Percentiles rank a stretch among this genome's conserved stretches.
phyloP scores from a whole-genome alignment of 768 basidiomycete genomes.

The Mycena latifolia region DNA sequence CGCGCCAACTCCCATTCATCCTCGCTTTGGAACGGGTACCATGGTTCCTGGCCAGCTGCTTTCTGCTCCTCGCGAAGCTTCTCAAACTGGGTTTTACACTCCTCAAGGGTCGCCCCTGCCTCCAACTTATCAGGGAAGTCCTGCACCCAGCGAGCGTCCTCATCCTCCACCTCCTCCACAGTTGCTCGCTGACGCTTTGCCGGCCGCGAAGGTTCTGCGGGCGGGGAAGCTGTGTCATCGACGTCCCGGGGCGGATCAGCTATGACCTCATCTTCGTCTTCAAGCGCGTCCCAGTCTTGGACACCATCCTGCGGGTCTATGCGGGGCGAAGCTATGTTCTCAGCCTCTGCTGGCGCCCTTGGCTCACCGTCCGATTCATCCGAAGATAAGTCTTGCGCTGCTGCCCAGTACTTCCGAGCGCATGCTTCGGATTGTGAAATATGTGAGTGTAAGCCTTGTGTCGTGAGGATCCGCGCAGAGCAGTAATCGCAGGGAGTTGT shows the following conservation, averaged over 20 bases:
- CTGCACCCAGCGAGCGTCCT: not conserved
- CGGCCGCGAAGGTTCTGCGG: not conserved
- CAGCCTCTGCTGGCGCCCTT: too few species aligned
- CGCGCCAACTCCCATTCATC: constrained; percentile 28
- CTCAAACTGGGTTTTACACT: constrained; percentile 15
- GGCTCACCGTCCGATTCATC: too few species aligned
- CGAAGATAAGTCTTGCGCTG: too few species aligned
- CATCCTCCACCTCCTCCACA: not conserved
- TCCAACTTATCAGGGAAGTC: not conserved
- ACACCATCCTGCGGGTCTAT: too few species aligned
- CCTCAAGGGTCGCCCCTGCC: not conserved
- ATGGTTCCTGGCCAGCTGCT: not conserved
- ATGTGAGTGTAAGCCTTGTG: too few species aligned
- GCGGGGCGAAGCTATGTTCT: too few species aligned
- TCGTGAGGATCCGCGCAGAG: too few species aligned
- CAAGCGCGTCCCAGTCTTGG: too few species aligned
- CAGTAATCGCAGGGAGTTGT: too few species aligned
- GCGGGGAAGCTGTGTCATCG: not conserved
- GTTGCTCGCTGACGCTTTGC: not conserved
- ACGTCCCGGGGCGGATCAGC: not conserved
- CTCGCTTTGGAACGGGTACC: constrained; percentile 23
- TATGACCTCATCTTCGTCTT: too few species aligned
- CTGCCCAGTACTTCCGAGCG: too few species aligned
- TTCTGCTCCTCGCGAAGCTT: constrained; percentile 4
- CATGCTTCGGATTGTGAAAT: too few species aligned